Conservation (phyloP, 306 rosid species). For the Carpinus fangiana region DNA sequence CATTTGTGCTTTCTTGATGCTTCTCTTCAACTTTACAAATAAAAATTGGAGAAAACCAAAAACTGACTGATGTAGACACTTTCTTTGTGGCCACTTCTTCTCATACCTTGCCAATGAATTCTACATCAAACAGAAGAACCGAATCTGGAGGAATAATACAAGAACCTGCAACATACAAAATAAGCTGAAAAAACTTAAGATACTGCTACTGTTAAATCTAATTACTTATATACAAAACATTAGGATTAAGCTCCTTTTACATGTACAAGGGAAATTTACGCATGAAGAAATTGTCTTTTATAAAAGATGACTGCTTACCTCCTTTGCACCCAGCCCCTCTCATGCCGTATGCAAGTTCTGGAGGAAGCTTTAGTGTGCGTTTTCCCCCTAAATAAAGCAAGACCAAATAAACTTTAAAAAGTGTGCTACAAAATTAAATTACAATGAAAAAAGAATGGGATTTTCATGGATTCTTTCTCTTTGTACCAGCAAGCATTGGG, state of each 20-base stretch:
- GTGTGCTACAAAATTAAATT: slow-evolving; percentile 1
- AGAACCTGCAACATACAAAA: slow-evolving; percentile 59
- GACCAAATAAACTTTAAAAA: neutral
- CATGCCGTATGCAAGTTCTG: slow-evolving; percentile 81
- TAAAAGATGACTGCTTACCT: slow-evolving; percentile 47
- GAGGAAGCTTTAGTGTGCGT: slow-evolving; percentile 82
- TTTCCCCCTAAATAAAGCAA: slow-evolving; percentile 66
- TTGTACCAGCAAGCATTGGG: slow-evolving; percentile 89
- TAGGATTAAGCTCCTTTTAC: neutral
- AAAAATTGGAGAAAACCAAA: neutral
- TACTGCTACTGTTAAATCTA: neutral
- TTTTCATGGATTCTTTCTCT: neutral
- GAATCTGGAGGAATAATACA: slow-evolving; percentile 92
- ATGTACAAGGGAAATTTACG: slow-evolving; percentile 11
- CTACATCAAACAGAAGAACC: slow-evolving; percentile 80
- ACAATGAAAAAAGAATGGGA: neutral
- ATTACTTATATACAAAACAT: neutral
- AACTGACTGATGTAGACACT: neutral
- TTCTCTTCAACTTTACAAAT: neutral
- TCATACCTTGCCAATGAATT: slow-evolving; percentile 83
- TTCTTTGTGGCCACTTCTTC: slow-evolving; percentile 1
- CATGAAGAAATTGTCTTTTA: slow-evolving; percentile 15
- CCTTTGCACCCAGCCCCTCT: slow-evolving; percentile 97
- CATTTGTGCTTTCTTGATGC: neutral
- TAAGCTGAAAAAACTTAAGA: neutral